Evolutionary conservation across 225 moss, liverwort and hornwort species (phyloP).

Genomic region (Ulota crispa): DNA sequence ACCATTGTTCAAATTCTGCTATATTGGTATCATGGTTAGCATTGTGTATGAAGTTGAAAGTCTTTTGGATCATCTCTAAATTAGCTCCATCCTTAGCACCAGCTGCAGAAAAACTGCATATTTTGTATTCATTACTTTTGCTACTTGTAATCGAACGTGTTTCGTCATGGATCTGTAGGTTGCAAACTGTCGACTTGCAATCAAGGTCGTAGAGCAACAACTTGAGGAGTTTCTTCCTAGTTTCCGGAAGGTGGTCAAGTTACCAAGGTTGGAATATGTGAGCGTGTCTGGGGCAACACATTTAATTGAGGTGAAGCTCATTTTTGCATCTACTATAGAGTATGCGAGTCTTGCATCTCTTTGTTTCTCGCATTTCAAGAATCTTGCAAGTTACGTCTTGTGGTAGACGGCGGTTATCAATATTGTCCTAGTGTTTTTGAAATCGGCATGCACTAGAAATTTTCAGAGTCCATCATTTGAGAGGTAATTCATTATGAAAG

Average conservation of each 20-base stretch:
- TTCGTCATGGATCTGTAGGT: constrained; percentile 48
- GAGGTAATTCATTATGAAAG: background rate
- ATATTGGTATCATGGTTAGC: background rate
- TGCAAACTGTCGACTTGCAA: constrained; percentile 64
- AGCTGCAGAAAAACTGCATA: constrained; percentile 9
- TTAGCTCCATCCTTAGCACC: background rate
- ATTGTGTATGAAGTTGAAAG: background rate
- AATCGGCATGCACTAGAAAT: background rate
- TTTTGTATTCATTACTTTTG: background rate
- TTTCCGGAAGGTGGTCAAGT: constrained; percentile 63
- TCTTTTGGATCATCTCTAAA: background rate
- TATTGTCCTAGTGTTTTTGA: background rate
- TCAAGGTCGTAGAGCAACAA: constrained; percentile 66
- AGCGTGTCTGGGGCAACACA: constrained; percentile 68
- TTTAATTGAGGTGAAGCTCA: constrained; percentile 73
- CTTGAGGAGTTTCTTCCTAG: constrained; percentile 71
- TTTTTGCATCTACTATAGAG: background rate
- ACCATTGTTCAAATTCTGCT: background rate
- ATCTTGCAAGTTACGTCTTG: background rate
- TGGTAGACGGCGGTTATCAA: background rate
- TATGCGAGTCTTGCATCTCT: constrained; percentile 4
- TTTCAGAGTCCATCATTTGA: constrained; percentile 7
- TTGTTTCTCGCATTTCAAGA: background rate
- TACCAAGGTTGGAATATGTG: constrained; percentile 63
- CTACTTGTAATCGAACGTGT: background rate